Evolutionary conservation across 2,329 filamentous ascomycete species (phyloP).

Genomic region (Penicillium italicum): DNA sequence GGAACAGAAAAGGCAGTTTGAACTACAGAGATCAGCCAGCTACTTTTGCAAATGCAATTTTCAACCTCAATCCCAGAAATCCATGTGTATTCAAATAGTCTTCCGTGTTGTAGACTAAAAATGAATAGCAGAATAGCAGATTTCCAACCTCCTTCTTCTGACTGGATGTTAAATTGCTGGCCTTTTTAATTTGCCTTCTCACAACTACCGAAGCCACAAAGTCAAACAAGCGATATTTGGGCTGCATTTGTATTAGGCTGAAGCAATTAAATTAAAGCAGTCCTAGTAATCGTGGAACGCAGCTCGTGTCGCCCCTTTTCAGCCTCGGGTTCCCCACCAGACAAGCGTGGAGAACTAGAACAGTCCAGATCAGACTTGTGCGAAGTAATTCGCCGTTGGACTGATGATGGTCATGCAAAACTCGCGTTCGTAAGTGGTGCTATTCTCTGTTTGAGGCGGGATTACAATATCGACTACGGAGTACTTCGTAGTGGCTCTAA

Average conservation of each 20-base stretch:
- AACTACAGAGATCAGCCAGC: background rate
- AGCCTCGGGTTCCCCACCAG: background rate
- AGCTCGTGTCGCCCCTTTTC: background rate
- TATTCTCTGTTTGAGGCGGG: background rate
- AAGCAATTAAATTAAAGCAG: background rate
- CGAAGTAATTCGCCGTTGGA: background rate
- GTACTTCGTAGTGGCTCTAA: background rate
- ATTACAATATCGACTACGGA: background rate
- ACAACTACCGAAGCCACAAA: background rate
- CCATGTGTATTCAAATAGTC: background rate
- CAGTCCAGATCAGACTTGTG: background rate
- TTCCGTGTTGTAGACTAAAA: background rate
- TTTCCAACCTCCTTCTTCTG: background rate
- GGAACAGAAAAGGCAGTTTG: background rate
- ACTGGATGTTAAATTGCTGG: background rate
- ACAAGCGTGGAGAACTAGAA: background rate
- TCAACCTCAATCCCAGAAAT: background rate
- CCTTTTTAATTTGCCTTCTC: background rate
- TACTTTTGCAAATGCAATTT: background rate
- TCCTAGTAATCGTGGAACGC: background rate
- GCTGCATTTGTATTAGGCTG: background rate
- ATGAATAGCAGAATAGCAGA: background rate
- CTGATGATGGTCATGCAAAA: background rate
- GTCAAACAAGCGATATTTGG: background rate
- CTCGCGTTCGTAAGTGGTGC: conserved; percentile 9